Percentiles rank a stretch among this genome's conserved stretches.
Evolutionary conservation across 129 eudicot genomes (phyloP).

Genomic region (Artemisia tridentata): DNA sequence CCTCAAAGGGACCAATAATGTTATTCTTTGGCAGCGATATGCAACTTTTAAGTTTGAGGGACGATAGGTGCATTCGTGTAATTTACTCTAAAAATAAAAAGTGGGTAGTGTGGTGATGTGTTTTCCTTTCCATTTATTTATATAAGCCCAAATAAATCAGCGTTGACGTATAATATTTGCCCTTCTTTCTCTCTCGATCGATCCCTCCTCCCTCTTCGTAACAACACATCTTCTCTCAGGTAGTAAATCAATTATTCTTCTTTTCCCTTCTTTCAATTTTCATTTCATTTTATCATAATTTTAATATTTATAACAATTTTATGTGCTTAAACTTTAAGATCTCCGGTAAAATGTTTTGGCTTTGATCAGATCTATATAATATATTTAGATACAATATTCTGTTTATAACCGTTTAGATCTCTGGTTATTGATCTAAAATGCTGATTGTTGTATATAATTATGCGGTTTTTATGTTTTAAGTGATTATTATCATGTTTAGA

Average conservation of each 20-base stretch:
- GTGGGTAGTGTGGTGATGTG: neutral
- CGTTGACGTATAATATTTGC: conserved; percentile 31
- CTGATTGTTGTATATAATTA: no score
- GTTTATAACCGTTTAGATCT: no score
- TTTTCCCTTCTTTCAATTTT: conserved; percentile 4
- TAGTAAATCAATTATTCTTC: conserved; percentile 29
- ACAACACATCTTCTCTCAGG: conserved; percentile 21
- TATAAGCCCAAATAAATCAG: neutral
- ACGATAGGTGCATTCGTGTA: no score
- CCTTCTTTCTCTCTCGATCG: conserved; percentile 27
- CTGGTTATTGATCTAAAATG: no score
- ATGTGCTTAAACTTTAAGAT: conserved; percentile 24
- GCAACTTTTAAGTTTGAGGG: no score
- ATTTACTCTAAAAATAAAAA: no score
- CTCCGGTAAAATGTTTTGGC: conserved; percentile 17
- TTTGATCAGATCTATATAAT: neutral
- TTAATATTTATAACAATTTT: conserved; percentile 11
- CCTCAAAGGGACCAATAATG: no score
- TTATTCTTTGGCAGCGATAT: no score
- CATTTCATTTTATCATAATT: neutral
- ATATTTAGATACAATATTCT: no score
- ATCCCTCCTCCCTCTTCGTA: conserved; percentile 23
- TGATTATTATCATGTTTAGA: no score
- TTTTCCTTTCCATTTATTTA: conserved; percentile 10
- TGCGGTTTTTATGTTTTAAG: no score